Evolutionary conservation across 176 grass and related monocot genomes (phyloP).

Genomic region (Hordeum marinum): DNA sequence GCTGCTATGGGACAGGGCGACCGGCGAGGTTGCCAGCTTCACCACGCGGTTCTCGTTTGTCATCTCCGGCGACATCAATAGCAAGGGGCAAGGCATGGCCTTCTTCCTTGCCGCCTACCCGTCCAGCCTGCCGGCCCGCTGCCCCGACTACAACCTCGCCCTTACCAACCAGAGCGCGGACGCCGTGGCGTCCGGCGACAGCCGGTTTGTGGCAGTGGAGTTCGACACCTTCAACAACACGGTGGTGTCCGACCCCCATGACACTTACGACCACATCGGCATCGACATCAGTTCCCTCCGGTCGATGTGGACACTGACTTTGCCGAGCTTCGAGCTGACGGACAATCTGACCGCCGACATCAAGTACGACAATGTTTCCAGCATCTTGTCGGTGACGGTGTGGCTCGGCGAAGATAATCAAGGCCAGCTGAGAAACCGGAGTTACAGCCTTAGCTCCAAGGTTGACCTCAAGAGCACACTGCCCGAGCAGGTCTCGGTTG

Average conservation of each 20-base stretch:
- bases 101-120: conserved; percentile 16
- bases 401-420: neutral
- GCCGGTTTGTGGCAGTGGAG: neutral
- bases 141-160: neutral
- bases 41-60: neutral
- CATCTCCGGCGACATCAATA: neutral
- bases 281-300: neutral
- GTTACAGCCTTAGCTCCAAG: neutral
- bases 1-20: neutral
- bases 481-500: conserved; percentile 33
- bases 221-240: conserved; percentile 14
- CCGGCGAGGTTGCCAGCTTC: conserved; percentile 7
- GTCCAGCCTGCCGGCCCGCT: neutral
- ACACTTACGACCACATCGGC: neutral
- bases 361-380: neutral
- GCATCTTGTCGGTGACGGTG: neutral
- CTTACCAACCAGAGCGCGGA: neutral
- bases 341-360: neutral
- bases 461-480: conserved; percentile 27
- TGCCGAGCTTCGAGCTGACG: neutral
- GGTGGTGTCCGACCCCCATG: neutral
- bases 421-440: no score
- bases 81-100: conserved; percentile 8
- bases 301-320: neutral
- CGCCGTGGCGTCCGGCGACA: neutral